Base-by-base conservation (phyloP, 2,329 filamentous ascomycete genomes). In the Phyllosticta capitalensis region DNA sequence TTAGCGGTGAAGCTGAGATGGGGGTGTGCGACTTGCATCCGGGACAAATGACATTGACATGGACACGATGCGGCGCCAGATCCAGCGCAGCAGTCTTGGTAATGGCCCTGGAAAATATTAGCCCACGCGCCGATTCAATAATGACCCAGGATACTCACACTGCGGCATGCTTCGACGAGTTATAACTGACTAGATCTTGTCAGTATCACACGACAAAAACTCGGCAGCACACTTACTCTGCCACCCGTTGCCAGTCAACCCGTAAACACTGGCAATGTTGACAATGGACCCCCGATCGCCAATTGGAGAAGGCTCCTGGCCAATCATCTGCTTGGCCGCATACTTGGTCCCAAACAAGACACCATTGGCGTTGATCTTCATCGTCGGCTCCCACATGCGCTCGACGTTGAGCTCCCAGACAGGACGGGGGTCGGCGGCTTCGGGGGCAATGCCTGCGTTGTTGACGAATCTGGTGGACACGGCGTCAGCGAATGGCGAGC, bases 21-120 rank as follows among this genome's bases (percentile, higher is more conserved):
- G 52, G 20, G 3, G 22, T 54, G 20, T 24, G 6, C 67, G 65
- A 51, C 74, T 71, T 66, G 69, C 67, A 82, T 5, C 81, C 81
- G 4, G 81, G 81, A 57, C 79, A 81, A 5, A 83, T 72, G 0
- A 79, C 78, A 63, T 83, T 83, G 33, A 76, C 74, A 61, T 83
- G 80, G 24, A 83, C 80, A 0, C 73, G 68, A 10, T 77, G 65
- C 0, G 66, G 65, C 0, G 76, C 80, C 62, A 79, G 81, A 49
- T 83, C 81, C 38, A 79, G 61, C 0, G 79, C 79, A 0, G 79
- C 71, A 9, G 75, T 69, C 33, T 75, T 72, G 0, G 80, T 83
- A 3, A 82, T 62, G n/a, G 76, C 78, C 2, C 45, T 55, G 45
- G 52, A 52, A 20, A 54, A 26, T 28, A 30, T 26, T 22, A 54